Base-by-base conservation (phyloP, 768 basidiomycete genomes). In the Phanerochaete carnosa region DNA sequence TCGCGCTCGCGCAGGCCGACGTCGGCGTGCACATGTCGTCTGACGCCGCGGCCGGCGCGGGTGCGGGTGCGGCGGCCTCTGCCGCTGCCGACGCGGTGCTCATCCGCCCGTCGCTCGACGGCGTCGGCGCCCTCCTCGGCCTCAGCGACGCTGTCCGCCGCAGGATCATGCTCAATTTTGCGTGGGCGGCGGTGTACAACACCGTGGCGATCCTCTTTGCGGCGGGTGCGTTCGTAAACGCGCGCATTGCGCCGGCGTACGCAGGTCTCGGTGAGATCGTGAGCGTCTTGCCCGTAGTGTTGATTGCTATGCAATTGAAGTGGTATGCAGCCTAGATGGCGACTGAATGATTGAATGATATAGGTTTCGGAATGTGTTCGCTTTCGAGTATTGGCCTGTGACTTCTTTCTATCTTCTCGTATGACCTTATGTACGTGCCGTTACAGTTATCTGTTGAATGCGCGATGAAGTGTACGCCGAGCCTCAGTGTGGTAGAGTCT, bases 1-100 rank as follows among this genome's bases (percentile, higher is more conserved):
- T 75, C 13, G 78, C 83, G 8, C 76, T 85, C 25, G 77, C 81
- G 0, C 79, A 77, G 26, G 83, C 84, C 0, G 81, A 83, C 60
- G 73, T 83, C 16, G 76, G 76, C 25, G 74, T 84, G 25, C 68
- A 70, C 58, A 63, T 72, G 58, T 66, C 66, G 49, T 66, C 68
- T 6, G 77, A 78, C 16, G 64, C 73, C 26, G 28, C 63, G 54
- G 15, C 6, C 54, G 64, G 67, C 49, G 62, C 70, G 11, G 74
- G 74, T n/a, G 68, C 72, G 35, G 75, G 70, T 46, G 71, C 75
- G 23, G 80, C 82, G 1, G 70, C 78, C 26, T 72, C 75, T 5
- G 68, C 76, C 45, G 80, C 78, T 28, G 78, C 82, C 15, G 78
- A 81, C 61, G 82, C 80, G 53, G 77, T 83, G 43, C 72, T 86